Evolutionary conservation across 2,329 filamentous ascomycete species (phyloP).

Genomic region (Calonectria crousiana): DNA sequence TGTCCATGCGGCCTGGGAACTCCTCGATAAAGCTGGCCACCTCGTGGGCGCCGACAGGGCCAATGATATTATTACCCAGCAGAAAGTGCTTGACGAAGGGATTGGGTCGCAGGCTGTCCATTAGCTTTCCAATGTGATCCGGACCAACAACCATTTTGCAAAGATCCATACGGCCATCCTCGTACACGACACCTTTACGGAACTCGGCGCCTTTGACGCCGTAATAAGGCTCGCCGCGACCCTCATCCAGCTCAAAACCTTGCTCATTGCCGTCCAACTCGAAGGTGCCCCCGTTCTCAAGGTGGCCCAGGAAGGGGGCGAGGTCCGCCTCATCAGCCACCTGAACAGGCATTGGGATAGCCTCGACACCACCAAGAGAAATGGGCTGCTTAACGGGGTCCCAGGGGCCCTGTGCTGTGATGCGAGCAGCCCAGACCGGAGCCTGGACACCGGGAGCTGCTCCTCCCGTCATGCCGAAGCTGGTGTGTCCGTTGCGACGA

Average conservation of each 20-base stretch:
- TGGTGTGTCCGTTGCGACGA: slow-evolving; percentile 46
- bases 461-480: slow-evolving; percentile 45
- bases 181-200: slow-evolving; percentile 57
- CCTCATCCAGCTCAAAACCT: slow-evolving; percentile 48
- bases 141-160: slow-evolving; percentile 69
- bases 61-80: slow-evolving; percentile 67
- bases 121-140: slow-evolving; percentile 61
- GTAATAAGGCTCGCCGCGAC: slow-evolving; percentile 53
- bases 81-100: slow-evolving; percentile 63
- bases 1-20: slow-evolving; percentile 61
- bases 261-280: slow-evolving; percentile 38
- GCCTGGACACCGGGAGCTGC: slow-evolving; percentile 48
- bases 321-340: slow-evolving; percentile 48
- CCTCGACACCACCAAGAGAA: slow-evolving; percentile 47
- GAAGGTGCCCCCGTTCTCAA: slow-evolving; percentile 47
- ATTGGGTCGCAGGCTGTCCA: slow-evolving; percentile 61
- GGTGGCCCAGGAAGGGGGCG: slow-evolving; percentile 49
- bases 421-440: slow-evolving; percentile 49
- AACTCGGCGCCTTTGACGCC: slow-evolving; percentile 52
- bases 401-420: slow-evolving; percentile 51
- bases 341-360: slow-evolving; percentile 51
- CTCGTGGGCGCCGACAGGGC: slow-evolving; percentile 58
- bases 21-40: slow-evolving; percentile 60
- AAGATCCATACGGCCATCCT: slow-evolving; percentile 65
- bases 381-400: slow-evolving; percentile 45